Percentiles rank a stretch among this genome's conserved stretches.
These are phyloP conservation scores for Globisporangium canariense DNA, from an alignment of 352 stramenopile genomes.

Conservation along the genomic window DNA sequence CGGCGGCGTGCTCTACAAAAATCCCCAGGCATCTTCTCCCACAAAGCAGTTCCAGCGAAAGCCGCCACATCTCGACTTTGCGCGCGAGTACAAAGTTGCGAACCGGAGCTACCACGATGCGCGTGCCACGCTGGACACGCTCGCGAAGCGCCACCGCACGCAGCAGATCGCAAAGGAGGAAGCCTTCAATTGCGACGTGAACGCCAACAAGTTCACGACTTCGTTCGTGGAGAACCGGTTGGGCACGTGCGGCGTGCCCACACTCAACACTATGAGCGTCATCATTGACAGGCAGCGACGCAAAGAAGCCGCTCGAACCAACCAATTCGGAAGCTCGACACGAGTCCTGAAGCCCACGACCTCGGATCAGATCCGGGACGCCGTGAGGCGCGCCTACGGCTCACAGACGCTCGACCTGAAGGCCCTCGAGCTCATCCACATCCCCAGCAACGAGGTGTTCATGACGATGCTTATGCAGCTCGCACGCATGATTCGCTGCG, in stretches of 20 bases:
- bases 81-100: conserved; percentile 41
- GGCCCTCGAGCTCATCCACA: conserved; percentile 54
- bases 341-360: background rate
- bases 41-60: conserved; percentile 43
- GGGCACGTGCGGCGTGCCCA: conserved; percentile 55
- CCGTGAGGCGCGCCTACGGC: conserved; percentile 50
- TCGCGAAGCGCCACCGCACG: conserved; percentile 47
- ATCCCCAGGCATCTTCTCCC: conserved; percentile 10
- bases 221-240: conserved; percentile 59
- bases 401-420: conserved; percentile 63
- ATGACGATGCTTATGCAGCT: conserved; percentile 68
- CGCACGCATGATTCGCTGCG: conserved; percentile 43
- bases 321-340: background rate
- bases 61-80: conserved; percentile 49
- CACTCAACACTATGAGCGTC: conserved; percentile 61
- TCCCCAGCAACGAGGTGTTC: conserved; percentile 44
- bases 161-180: conserved; percentile 58
- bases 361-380: conserved; percentile 26
- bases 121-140: conserved; percentile 39
- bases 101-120: conserved; percentile 40
- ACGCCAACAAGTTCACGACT: conserved; percentile 39
- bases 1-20: conserved; percentile 53
- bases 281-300: conserved; percentile 46
- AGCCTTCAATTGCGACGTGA: conserved; percentile 32
- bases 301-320: conserved; percentile 7